Percentiles rank a stretch among this genome's conserved stretches.
Conservation (phyloP, 495 filamentous ascomycete genomes). For the Cercophora sp. region DNA sequence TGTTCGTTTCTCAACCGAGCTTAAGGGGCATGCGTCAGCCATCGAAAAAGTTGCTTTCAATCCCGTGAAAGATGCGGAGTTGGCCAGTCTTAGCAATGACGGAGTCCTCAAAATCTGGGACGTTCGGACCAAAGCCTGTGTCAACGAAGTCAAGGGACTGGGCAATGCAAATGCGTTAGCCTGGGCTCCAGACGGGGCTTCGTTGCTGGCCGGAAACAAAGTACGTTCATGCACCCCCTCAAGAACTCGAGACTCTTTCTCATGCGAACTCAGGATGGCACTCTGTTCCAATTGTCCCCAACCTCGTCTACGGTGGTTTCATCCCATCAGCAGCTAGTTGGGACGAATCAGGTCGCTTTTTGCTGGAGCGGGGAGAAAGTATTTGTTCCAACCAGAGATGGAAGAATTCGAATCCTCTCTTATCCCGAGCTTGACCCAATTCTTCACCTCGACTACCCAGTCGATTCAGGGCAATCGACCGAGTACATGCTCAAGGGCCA, state of each 20-base stretch:
- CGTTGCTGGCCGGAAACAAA: conserved; percentile 79
- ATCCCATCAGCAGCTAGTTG: conserved; percentile 64
- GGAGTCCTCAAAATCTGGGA: conserved; percentile 92
- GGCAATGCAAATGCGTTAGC: conserved; percentile 78
- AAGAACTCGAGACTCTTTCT: not conserved
- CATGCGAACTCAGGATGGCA: conserved; percentile 56
- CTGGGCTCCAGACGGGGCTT: conserved; percentile 84
- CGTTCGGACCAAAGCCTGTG: conserved; percentile 71
- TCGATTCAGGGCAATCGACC: conserved; percentile 33
- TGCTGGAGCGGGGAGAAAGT: conserved; percentile 68
- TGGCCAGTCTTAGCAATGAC: conserved; percentile 81
- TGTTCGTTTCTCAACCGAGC: conserved; percentile 77
- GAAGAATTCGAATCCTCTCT: conserved; percentile 72
- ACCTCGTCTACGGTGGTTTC: conserved; percentile 49
- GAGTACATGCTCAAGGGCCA: conserved; percentile 73
- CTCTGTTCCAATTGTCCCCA: conserved; percentile 60
- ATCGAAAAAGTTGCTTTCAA: conserved; percentile 91
- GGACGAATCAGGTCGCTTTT: conserved; percentile 81
- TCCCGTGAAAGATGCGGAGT: conserved; percentile 78
- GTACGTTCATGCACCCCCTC: too few species aligned
- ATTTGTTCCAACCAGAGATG: conserved; percentile 79
- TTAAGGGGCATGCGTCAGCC: conserved; percentile 70
- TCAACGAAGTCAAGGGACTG: conserved; percentile 75
- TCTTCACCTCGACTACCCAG: conserved; percentile 33
- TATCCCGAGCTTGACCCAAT: conserved; percentile 59